A percentile compares a stretch with the other conserved stretches of the same genome.
Conservation (phyloP, 768 basidiomycete genomes). For the Tulasnella sp. region DNA sequence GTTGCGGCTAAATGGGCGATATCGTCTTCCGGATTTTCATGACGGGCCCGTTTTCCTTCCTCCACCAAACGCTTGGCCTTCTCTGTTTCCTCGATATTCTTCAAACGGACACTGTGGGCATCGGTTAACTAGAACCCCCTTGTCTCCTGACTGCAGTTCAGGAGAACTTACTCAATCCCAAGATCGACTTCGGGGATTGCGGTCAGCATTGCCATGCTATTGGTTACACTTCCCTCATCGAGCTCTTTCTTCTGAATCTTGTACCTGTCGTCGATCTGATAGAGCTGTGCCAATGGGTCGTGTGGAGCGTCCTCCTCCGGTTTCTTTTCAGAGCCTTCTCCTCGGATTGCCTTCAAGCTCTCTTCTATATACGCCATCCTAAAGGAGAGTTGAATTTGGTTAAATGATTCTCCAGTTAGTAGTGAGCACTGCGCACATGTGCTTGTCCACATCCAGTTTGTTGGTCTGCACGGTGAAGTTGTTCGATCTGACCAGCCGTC, state of each 20-base stretch:
- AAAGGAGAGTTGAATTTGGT: neutral
- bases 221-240: slow-evolving; percentile 89
- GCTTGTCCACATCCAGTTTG: slow-evolving; percentile 91
- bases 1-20: slow-evolving; percentile 79
- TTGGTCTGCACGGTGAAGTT: slow-evolving; percentile 99
- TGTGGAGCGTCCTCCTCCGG: slow-evolving; percentile 29
- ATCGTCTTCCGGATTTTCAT: slow-evolving; percentile 39
- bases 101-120: slow-evolving; percentile 56
- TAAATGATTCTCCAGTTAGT: neutral
- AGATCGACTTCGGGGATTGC: slow-evolving; percentile 97
- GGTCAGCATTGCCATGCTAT: slow-evolving; percentile 89
- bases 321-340: slow-evolving; percentile 35
- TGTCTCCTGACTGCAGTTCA: neutral
- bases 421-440: slow-evolving; percentile 56
- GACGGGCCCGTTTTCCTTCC: slow-evolving; percentile 52
- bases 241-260: slow-evolving; percentile 31
- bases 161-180: slow-evolving; percentile 81
- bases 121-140: neutral
- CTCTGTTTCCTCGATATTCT: slow-evolving; percentile 96
- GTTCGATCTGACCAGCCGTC: slow-evolving; percentile 65
- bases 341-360: slow-evolving; percentile 69
- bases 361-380: slow-evolving; percentile 99
- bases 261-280: slow-evolving; percentile 49
- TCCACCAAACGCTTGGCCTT: slow-evolving; percentile 83
- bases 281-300: slow-evolving; percentile 71